Conservation (phyloP, 208 protist genomes). For the Acanthamoeba sp. region DNA sequence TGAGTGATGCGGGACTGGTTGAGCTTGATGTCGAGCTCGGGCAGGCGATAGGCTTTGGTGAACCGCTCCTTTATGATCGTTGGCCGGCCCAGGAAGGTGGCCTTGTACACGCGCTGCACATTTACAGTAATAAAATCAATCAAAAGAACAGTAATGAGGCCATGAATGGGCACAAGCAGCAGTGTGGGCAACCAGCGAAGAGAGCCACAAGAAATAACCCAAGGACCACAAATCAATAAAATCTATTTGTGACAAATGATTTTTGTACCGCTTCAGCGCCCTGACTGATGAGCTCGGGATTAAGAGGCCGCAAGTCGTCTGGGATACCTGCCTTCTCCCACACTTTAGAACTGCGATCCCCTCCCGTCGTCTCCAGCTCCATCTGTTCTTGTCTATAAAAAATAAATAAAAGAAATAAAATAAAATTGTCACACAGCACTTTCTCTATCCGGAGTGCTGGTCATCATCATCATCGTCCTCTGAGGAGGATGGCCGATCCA, state of each 20-base stretch:
- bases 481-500: no score
- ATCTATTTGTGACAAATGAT: neutral
- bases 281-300: constrained; percentile 19
- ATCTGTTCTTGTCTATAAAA: neutral
- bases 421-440: no score
- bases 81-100: constrained; percentile 75
- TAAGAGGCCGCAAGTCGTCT: neutral
- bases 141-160: neutral
- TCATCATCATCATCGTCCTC: no score
- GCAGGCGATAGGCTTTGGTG: constrained; percentile 89
- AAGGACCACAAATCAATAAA: neutral
- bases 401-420: no score
- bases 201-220: no score
- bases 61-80: constrained; percentile 91
- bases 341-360: neutral
- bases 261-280: constrained; percentile 51
- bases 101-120: constrained; percentile 82
- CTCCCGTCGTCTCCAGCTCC: neutral
- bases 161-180: neutral
- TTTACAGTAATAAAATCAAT: neutral
- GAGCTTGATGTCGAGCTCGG: constrained; percentile 87
- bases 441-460: no score
- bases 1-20: constrained; percentile 73
- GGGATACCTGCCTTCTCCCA: neutral
- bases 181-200: no score